phyloP scores from a whole-genome alignment of 2,329 filamentous ascomycete genomes.

The Venturia pyrina region DNA sequence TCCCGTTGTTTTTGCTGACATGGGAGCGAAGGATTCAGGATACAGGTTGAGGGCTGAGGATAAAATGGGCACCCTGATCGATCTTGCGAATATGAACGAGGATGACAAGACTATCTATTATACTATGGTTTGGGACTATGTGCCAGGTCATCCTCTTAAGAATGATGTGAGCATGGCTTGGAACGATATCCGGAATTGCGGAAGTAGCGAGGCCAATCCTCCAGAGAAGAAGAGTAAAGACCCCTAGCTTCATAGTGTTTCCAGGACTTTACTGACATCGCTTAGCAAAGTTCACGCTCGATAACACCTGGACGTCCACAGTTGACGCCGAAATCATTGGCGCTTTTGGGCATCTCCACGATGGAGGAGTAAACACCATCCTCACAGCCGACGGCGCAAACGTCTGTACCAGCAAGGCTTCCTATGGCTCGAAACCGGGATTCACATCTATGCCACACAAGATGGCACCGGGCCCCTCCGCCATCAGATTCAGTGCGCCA shows the following conservation, averaged over 20 bases:
- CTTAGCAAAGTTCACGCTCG: slow-evolving; percentile 2
- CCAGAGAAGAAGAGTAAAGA: not conserved
- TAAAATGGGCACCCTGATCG: slow-evolving; percentile 6
- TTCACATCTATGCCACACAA: not conserved
- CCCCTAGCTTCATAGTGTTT: not conserved
- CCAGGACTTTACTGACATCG: not conserved
- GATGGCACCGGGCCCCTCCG: not conserved
- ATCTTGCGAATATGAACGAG: slow-evolving; percentile 12
- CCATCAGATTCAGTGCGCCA: not conserved
- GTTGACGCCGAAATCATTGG: slow-evolving; percentile 11
- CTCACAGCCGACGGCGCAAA: slow-evolving; percentile 1
- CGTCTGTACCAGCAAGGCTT: slow-evolving; percentile 6
- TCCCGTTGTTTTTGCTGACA: not conserved
- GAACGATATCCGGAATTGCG: slow-evolving; percentile 12
- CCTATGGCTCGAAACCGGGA: slow-evolving; percentile 9
- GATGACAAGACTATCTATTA: slow-evolving; percentile 11
- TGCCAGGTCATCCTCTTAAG: slow-evolving; percentile 4
- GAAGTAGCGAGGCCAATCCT: slow-evolving; percentile 12
- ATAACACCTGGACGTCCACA: slow-evolving; percentile 5
- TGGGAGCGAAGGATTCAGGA: slow-evolving; percentile 9
- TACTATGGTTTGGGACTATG: slow-evolving; percentile 11
- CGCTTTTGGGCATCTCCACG: slow-evolving; percentile 7
- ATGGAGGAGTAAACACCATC: not conserved
- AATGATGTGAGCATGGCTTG: slow-evolving; percentile 8
- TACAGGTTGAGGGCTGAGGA: slow-evolving; percentile 8